These are phyloP conservation scores for Wallacemonas sp. DNA, from an alignment of 208 protist genomes.

Conservation along the genomic window DNA sequence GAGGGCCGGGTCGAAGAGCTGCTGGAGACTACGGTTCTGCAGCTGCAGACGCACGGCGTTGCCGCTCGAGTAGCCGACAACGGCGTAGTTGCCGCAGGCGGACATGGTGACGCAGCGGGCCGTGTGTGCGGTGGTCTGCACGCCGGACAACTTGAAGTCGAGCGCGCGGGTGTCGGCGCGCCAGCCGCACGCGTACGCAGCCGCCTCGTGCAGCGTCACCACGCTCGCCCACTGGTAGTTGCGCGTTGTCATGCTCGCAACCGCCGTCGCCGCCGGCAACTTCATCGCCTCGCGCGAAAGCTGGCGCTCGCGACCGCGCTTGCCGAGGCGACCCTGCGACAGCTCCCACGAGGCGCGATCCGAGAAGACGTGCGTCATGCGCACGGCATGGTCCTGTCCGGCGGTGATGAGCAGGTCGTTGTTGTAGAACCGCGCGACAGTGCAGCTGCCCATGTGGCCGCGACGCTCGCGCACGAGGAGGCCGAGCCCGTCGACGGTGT, in stretches of 20 bases:
- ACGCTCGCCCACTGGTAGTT: conserved; percentile 89
- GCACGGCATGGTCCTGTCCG: conserved; percentile 72
- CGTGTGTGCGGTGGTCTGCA: conserved; percentile 66
- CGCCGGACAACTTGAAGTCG: conserved; percentile 80
- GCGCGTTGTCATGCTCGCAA: conserved; percentile 65
- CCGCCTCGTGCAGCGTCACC: conserved; percentile 78
- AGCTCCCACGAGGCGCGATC: conserved; percentile 90
- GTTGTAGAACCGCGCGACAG: conserved; percentile 84
- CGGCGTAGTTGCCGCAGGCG: conserved; percentile 88
- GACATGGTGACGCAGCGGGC: conserved; percentile 78
- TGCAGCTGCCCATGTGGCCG: conserved; percentile 85
- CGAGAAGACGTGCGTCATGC: conserved; percentile 89
- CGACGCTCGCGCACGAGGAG: conserved; percentile 83
- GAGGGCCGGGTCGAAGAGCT: conserved; percentile 66
- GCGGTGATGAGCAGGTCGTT: conserved; percentile 79
- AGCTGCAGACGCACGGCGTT: conserved; percentile 71
- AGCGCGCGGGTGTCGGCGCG: conserved; percentile 78
- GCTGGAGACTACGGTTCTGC: conserved; percentile 77
- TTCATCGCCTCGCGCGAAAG: conserved; percentile 66
- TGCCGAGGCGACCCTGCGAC: conserved; percentile 87
- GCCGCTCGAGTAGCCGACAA: conserved; percentile 88
- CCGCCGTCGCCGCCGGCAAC: conserved; percentile 65
- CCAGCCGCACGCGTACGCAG: conserved; percentile 76
- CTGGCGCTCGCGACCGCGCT: conserved; percentile 62
- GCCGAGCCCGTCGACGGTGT: conserved; percentile 85